phyloP scores from a whole-genome alignment of 1,284 basidiomycete species.

The Malassezia arunalokei region DNA sequence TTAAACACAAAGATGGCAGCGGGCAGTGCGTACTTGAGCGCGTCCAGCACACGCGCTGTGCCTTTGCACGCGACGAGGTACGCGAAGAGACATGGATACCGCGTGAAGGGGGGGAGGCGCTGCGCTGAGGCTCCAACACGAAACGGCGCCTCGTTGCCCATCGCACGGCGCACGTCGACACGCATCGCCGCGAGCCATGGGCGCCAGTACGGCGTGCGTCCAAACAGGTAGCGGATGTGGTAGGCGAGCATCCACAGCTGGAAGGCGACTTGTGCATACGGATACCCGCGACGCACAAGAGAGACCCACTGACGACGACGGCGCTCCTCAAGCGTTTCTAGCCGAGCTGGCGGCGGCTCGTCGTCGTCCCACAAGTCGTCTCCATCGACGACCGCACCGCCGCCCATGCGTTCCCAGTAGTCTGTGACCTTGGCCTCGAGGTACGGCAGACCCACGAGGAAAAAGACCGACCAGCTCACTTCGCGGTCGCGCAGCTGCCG shows the following conservation, averaged over 20 bases:
- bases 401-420: conserved; percentile 77
- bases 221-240: conserved; percentile 84
- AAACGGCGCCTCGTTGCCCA: conserved; percentile 37
- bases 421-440: conserved; percentile 75
- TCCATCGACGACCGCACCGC: conserved; percentile 51
- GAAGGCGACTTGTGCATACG: conserved; percentile 63
- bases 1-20: conserved; percentile 91
- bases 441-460: conserved; percentile 75
- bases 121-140: not conserved
- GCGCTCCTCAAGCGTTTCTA: not conserved
- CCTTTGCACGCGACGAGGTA: conserved; percentile 19
- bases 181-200: conserved; percentile 81
- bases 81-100: conserved; percentile 15
- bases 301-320: not conserved
- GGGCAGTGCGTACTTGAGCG: conserved; percentile 66
- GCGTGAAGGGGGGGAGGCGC: not conserved
- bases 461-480: conserved; percentile 18
- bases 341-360: not conserved
- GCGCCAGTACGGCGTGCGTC: conserved; percentile 71
- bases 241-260: conserved; percentile 66
- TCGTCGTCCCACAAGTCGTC: conserved; percentile 37
- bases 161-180: conserved; percentile 65
- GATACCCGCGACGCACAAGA: conserved; percentile 61
- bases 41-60: conserved; percentile 34
- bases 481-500: conserved; percentile 23